Conservation (phyloP, 164 flowering plant species). For the Stephania yunnanensis region DNA sequence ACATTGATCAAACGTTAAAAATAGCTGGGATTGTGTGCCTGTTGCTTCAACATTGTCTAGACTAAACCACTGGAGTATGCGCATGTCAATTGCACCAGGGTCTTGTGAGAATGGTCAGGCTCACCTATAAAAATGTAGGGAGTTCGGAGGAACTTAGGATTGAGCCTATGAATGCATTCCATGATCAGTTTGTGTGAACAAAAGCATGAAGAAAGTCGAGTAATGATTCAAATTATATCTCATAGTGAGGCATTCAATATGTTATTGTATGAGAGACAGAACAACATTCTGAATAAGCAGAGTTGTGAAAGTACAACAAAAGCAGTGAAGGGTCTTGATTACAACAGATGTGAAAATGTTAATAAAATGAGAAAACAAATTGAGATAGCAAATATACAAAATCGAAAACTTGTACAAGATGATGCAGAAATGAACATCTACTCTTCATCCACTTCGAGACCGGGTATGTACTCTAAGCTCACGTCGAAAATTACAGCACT, state of each 20-base stretch:
- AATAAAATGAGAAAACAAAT: not conserved
- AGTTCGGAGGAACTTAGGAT: too few relatives aligned
- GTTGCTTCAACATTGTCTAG: too few relatives aligned
- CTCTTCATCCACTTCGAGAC: slow-evolving; percentile 79
- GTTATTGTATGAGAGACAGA: not conserved
- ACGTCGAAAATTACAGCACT: slow-evolving; percentile 90
- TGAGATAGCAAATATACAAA: not conserved
- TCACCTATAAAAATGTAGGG: too few relatives aligned
- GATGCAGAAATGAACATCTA: slow-evolving; percentile 12
- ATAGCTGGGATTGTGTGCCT: too few relatives aligned
- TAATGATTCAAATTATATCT: too few relatives aligned
- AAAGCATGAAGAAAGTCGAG: too few relatives aligned
- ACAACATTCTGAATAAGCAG: not conserved
- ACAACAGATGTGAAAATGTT: not conserved
- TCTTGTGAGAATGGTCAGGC: too few relatives aligned
- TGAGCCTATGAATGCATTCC: too few relatives aligned
- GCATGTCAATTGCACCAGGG: too few relatives aligned
- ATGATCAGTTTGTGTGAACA: too few relatives aligned
- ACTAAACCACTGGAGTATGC: too few relatives aligned
- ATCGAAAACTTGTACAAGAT: not conserved
- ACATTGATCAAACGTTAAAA: too few relatives aligned
- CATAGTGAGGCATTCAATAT: not conserved
- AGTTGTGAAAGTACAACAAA: not conserved
- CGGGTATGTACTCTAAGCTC: slow-evolving; percentile 86
- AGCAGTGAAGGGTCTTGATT: not conserved